phyloP scores from a whole-genome alignment of 2,329 filamentous ascomycete genomes.

The Colletotrichum sidae region DNA sequence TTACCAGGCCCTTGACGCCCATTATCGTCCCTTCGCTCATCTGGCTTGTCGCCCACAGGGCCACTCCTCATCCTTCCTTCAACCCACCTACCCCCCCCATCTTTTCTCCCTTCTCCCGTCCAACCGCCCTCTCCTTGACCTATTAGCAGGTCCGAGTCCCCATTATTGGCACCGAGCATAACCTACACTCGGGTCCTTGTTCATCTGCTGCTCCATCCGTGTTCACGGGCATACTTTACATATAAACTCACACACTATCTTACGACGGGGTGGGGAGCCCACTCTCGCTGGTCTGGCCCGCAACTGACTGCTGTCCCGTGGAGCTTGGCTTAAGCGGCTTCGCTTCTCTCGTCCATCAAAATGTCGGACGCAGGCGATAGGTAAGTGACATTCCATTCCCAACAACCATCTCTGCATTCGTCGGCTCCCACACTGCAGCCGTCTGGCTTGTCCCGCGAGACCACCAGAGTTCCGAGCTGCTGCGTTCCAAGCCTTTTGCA shows the following conservation, averaged over 20 bases:
- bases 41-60: no score
- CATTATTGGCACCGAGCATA: conserved; percentile 28
- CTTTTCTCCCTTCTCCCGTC: not conserved
- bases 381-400: conserved; percentile 41
- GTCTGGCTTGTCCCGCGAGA: no score
- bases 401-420: conserved; percentile 12
- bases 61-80: conserved; percentile 1
- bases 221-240: conserved; percentile 16
- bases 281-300: conserved; percentile 26
- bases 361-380: conserved; percentile 52
- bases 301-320: conserved; percentile 14
- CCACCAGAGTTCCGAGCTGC: no score
- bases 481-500: conserved; percentile 9
- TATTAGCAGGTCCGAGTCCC: conserved; percentile 24
- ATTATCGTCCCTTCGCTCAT: no score
- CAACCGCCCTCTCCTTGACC: conserved; percentile 8
- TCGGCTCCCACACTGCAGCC: not conserved
- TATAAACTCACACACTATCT: conserved; percentile 34
- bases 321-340: conserved; percentile 21
- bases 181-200: conserved; percentile 21
- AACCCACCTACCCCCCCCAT: conserved; percentile 7
- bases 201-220: conserved; percentile 27
- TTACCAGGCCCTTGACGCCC: no score
- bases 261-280: conserved; percentile 32
- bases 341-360: conserved; percentile 29